Percentiles rank a stretch among this genome's conserved stretches.
phyloP scores from a whole-genome alignment of 169 alveolate genomes.

The Eimeria sp. region DNA sequence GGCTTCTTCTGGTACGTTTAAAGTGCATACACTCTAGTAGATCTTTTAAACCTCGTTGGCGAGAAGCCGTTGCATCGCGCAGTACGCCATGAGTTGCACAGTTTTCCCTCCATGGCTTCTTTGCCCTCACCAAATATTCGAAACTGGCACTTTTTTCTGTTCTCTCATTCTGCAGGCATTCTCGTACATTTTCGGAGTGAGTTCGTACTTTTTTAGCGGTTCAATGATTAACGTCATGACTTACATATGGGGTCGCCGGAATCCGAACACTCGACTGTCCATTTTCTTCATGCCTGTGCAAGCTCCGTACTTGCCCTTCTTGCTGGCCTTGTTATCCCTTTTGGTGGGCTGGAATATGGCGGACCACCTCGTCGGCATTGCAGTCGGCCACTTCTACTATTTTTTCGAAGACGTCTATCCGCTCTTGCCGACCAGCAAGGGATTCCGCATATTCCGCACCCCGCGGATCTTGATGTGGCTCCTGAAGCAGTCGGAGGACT shows the following conservation, averaged over 20 bases:
- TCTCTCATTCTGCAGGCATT: constrained; percentile 74
- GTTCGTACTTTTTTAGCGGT: constrained; percentile 94
- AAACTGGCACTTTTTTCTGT: background rate
- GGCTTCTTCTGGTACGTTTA: constrained; percentile 82
- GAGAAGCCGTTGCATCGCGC: background rate
- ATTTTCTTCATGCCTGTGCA: constrained; percentile 93
- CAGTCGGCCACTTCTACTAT: constrained; percentile 95
- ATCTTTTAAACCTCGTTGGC: background rate
- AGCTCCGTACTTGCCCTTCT: constrained; percentile 96
- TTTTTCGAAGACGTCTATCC: constrained; percentile 95
- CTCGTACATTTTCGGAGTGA: constrained; percentile 88
- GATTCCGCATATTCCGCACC: constrained; percentile 92
- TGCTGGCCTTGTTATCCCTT: constrained; percentile 90
- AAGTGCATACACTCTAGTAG: background rate
- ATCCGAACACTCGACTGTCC: constrained; percentile 92
- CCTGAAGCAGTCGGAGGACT: constrained; percentile 63
- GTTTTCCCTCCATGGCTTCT: constrained; percentile 3
- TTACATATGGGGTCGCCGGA: constrained; percentile 96
- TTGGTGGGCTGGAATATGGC: constrained; percentile 92
- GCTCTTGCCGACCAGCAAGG: constrained; percentile 94
- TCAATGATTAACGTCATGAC: constrained; percentile 96
- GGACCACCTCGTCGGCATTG: constrained; percentile 94
- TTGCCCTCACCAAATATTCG: background rate
- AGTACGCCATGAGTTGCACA: background rate
- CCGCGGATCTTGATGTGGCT: constrained; percentile 89